Percentiles rank a stretch among this genome's conserved stretches.
Conservation (phyloP, 1,284 basidiomycete species). For the Ceratobasidium sp. region DNA sequence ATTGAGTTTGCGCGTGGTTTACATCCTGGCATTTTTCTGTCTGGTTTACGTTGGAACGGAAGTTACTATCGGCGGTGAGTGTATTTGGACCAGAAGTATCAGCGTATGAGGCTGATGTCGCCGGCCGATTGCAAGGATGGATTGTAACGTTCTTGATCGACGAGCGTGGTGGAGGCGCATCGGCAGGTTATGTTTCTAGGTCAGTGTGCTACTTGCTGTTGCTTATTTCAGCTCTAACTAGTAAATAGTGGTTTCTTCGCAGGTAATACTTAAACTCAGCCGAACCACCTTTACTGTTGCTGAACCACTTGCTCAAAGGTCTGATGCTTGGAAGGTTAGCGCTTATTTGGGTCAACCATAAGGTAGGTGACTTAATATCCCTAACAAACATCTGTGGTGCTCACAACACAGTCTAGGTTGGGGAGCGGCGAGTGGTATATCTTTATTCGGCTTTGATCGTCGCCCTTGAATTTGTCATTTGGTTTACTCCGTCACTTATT, state of each 20-base stretch:
- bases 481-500: slow-evolving; percentile 45
- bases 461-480: slow-evolving; percentile 44
- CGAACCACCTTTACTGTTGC: not conserved
- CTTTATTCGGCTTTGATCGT: slow-evolving; percentile 47
- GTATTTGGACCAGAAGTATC: not conserved
- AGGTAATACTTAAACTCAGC: slow-evolving; percentile 50
- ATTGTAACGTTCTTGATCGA: slow-evolving; percentile 64
- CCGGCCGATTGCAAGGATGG: slow-evolving; percentile 56
- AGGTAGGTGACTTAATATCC: slow-evolving; percentile 49
- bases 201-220: not conserved
- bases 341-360: slow-evolving; percentile 63
- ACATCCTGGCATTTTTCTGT: slow-evolving; percentile 60
- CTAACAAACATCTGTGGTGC: not conserved
- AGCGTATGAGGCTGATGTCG: not conserved
- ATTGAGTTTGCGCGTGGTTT: slow-evolving; percentile 49
- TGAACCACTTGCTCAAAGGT: slow-evolving; percentile 49
- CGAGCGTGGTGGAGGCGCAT: slow-evolving; percentile 60
- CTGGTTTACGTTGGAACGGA: slow-evolving; percentile 62
- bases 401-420: slow-evolving; percentile 52
- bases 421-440: slow-evolving; percentile 56
- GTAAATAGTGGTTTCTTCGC: slow-evolving; percentile 60
- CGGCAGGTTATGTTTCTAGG: slow-evolving; percentile 61
- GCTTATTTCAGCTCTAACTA: not conserved
- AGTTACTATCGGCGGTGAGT: slow-evolving; percentile 60
- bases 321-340: slow-evolving; percentile 59